Evolutionary conservation across 1,284 basidiomycete species (phyloP).

Genomic region (Macrocybe sp.): DNA sequence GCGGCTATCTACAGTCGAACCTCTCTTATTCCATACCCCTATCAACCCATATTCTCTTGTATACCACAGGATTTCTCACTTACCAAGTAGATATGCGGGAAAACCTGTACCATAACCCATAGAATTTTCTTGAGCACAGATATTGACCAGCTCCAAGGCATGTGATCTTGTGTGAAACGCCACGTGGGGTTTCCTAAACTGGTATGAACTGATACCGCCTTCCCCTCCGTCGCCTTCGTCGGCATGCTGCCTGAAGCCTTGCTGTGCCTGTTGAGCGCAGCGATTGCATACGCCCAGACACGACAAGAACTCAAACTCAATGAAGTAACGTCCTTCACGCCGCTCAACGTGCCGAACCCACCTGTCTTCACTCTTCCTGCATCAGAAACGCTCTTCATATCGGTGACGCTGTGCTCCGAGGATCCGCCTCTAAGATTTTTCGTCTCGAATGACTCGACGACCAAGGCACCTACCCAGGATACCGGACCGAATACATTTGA

Average conservation of each 20-base stretch:
- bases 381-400: constrained; percentile 42
- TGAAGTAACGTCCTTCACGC: constrained; percentile 24
- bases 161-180: too few species aligned
- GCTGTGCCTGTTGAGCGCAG: constrained; percentile 27
- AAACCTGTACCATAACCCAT: constrained; percentile 7
- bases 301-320: constrained; percentile 30
- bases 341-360: constrained; percentile 26
- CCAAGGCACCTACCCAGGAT: constrained; percentile 32
- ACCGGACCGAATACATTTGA: constrained; percentile 46
- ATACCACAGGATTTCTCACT: constrained; percentile 10
- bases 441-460: constrained; percentile 43
- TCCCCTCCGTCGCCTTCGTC: neutral
- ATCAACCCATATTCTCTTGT: constrained; percentile 11
- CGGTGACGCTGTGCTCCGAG: constrained; percentile 52
- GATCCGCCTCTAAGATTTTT: constrained; percentile 42
- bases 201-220: neutral
- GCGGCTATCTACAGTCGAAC: constrained; percentile 3
- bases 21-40: constrained; percentile 12
- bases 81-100: constrained; percentile 9
- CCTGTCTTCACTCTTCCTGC: constrained; percentile 36
- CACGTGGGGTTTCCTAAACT: neutral
- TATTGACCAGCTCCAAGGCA: too few species aligned
- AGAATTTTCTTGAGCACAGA: too few species aligned
- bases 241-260: constrained; percentile 28
- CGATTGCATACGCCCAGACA: constrained; percentile 29